Percentiles rank a stretch among this genome's conserved stretches.
Conservation (phyloP, 768 basidiomycete species). For the Ramaria rubella region DNA sequence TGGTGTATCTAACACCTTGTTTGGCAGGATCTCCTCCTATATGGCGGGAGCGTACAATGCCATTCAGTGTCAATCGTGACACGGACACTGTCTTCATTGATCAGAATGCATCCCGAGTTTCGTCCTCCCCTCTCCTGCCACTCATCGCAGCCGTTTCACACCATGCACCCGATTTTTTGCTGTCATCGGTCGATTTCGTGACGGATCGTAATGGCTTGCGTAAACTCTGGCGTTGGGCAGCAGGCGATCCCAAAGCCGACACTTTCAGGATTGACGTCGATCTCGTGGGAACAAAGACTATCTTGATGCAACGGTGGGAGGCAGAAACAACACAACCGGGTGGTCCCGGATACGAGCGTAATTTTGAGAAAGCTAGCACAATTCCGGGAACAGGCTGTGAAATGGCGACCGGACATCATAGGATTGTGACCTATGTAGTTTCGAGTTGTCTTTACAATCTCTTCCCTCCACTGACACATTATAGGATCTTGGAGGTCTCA, state of each 20-base stretch:
- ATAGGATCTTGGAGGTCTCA: slow-evolving; percentile 53
- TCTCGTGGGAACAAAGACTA: slow-evolving; percentile 48
- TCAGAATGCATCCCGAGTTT: slow-evolving; percentile 47
- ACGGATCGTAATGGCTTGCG: slow-evolving; percentile 63
- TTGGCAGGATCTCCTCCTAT: slow-evolving; percentile 50
- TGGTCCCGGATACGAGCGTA: slow-evolving; percentile 40
- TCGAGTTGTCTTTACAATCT: background rate
- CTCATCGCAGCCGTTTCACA: slow-evolving; percentile 52
- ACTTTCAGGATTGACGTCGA: slow-evolving; percentile 70
- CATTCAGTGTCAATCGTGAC: slow-evolving; percentile 52
- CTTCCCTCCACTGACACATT: background rate
- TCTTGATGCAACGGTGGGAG: slow-evolving; percentile 59
- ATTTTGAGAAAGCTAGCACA: slow-evolving; percentile 56
- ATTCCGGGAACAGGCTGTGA: slow-evolving; percentile 42
- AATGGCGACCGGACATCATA: slow-evolving; percentile 49
- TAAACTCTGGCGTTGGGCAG: slow-evolving; percentile 52
- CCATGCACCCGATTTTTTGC: slow-evolving; percentile 24
- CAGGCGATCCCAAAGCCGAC: slow-evolving; percentile 24
- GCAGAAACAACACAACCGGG: slow-evolving; percentile 23
- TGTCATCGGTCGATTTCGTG: slow-evolving; percentile 39
- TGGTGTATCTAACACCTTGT: slow-evolving; percentile 17
- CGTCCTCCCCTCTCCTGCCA: slow-evolving; percentile 39
- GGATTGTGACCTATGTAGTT: slow-evolving; percentile 58
- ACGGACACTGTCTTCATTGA: slow-evolving; percentile 43
- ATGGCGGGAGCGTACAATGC: slow-evolving; percentile 44